A percentile compares a stretch with the other conserved stretches of the same genome.
Evolutionary conservation across 345 rosid species (phyloP).

Genomic region (Garcia nutans): DNA sequence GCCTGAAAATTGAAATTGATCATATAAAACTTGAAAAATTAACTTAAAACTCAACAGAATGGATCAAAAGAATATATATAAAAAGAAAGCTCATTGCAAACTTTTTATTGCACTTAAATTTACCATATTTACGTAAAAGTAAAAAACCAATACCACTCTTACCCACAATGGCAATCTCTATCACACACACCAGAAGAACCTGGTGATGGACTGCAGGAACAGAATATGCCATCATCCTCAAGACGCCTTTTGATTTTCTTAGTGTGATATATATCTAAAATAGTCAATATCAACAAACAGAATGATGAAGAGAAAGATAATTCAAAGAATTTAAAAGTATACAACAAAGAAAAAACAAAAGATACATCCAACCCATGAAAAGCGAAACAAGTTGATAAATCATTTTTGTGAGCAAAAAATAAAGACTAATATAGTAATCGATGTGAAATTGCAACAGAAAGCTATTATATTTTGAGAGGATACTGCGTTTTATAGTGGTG

Average conservation of each 20-base stretch:
- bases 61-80: neutral
- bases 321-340: neutral
- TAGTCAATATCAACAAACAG: conserved; percentile 36
- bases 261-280: conserved; percentile 73
- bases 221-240: conserved; percentile 96
- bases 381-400: neutral
- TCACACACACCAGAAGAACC: conserved; percentile 67
- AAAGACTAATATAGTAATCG: conserved; percentile 1
- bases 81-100: neutral
- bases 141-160: conserved; percentile 31
- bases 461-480: conserved; percentile 33
- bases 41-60: neutral
- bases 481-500: conserved; percentile 84
- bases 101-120: neutral
- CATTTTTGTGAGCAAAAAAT: no score
- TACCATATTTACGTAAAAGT: neutral
- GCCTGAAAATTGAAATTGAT: neutral
- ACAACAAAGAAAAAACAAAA: neutral
- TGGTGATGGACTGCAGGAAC: conserved; percentile 69
- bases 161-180: conserved; percentile 98
- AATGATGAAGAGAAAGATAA: neutral
- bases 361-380: neutral
- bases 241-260: conserved; percentile 70
- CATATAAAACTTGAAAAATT: neutral
- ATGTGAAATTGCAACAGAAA: conserved; percentile 7